Conservation (phyloP, 257 asterid genomes). For the Gynochthodes officinalis region DNA sequence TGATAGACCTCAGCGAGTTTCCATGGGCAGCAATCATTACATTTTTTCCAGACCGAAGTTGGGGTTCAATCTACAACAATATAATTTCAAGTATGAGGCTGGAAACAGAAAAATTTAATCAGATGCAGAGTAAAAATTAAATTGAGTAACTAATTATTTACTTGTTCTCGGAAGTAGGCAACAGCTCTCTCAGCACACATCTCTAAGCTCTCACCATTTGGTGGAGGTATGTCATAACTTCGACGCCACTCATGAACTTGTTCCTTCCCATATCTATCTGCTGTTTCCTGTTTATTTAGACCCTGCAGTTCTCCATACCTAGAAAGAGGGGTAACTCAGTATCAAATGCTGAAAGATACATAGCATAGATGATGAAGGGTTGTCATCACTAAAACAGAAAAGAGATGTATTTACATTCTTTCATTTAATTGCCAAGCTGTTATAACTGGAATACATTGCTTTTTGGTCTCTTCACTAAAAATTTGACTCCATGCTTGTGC, state of each 20-base stretch:
- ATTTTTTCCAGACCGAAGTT: slow-evolving; percentile 69
- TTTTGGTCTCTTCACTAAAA: slow-evolving; percentile 82
- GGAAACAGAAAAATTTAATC: neutral
- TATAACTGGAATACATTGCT: slow-evolving; percentile 86
- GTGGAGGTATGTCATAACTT: slow-evolving; percentile 94
- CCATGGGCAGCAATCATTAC: slow-evolving; percentile 99
- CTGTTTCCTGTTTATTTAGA: slow-evolving; percentile 95
- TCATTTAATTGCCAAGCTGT: slow-evolving; percentile 98
- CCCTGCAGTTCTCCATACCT: slow-evolving; percentile 99
- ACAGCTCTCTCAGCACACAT: slow-evolving; percentile 99
- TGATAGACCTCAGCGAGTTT: slow-evolving; percentile 93
- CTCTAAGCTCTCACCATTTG: slow-evolving; percentile 97
- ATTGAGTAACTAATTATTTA: slow-evolving; percentile 27
- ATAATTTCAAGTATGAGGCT: slow-evolving; percentile 15
- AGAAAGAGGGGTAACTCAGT: neutral
- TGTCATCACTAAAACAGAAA: slow-evolving; percentile 3
- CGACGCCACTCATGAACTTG: slow-evolving; percentile 98
- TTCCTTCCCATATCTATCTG: slow-evolving; percentile 84
- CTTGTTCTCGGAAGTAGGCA: slow-evolving; percentile 78
- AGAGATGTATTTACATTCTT: slow-evolving; percentile 57
- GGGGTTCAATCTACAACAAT: slow-evolving; percentile 77
- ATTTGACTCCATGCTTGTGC: slow-evolving; percentile 86
- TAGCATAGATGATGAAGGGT: neutral
- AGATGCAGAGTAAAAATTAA: neutral
- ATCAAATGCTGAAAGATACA: slow-evolving; percentile 4